These are phyloP conservation scores for Starmerella potacharoeniae DNA, from an alignment of 805 yeast species.

Conservation along the genomic window DNA sequence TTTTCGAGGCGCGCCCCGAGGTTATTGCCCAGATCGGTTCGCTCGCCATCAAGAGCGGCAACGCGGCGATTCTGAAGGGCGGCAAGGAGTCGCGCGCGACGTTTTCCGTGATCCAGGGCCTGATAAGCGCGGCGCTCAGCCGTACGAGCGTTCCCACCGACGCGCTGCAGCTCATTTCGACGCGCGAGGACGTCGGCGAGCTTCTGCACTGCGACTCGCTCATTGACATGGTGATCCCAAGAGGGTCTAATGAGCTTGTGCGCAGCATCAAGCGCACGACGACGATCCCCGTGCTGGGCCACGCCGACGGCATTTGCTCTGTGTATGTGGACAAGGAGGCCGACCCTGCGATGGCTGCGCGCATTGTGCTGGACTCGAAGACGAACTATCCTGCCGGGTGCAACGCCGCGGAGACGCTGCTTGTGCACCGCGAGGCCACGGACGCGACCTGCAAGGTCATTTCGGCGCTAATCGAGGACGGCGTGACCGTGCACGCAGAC, in stretches of 20 bases:
- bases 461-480: conserved; percentile 41
- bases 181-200: conserved; percentile 83
- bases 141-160: conserved; percentile 65
- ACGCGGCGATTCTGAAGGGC: conserved; percentile 93
- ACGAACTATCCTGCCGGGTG: conserved; percentile 99
- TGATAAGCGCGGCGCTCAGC: conserved; percentile 49
- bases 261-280: conserved; percentile 75
- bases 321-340: conserved; percentile 71
- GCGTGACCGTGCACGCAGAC: conserved; percentile 59
- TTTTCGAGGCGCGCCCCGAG: conserved; percentile 94
- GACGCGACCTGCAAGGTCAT: conserved; percentile 26
- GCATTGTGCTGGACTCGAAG: conserved; percentile 73
- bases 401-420: conserved; percentile 83
- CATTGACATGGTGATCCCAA: conserved; percentile 90
- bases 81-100: conserved; percentile 88
- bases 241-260: conserved; percentile 93
- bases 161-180: conserved; percentile 76
- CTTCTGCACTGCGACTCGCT: conserved; percentile 73
- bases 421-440: conserved; percentile 42
- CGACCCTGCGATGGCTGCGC: conserved; percentile 63
- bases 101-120: conserved; percentile 66
- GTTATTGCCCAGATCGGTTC: conserved; percentile 97
- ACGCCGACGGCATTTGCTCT: conserved; percentile 96
- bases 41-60: conserved; percentile 89
- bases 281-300: conserved; percentile 94